Evolutionary conservation across 208 protist species (phyloP), one percentile per base, ranked within the genome.

Genomic region (Crithidia fasciculata): DNA sequence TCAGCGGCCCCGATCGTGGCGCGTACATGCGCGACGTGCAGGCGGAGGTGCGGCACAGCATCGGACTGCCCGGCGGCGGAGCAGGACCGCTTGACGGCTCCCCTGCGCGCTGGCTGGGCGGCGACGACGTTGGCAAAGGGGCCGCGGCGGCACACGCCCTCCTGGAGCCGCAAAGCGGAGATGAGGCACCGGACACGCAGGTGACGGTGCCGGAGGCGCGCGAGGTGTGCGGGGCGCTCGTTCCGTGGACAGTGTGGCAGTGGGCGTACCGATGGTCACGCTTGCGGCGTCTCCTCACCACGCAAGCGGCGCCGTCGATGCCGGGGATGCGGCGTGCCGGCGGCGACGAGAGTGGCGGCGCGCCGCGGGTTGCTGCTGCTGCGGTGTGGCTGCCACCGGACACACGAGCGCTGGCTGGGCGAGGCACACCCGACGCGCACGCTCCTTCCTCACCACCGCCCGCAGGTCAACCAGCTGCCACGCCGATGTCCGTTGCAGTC

Each of bases 221-320:
- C 19, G 84, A 89, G 74, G 64, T 87, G 28, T 85, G 85, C 49
- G 81, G 81, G 18, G 13, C 44, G 8, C 18, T 59, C n/a, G 78
- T 96, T 49, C 86, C 91, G 50, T 96, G 91, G 91, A 93, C 82
- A n/a, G 28, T 96, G 16, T 96, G 91, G 91, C 91, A 96, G 59
- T 96, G 91, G 91, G 87, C 84, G 4, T 88, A 89, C 74, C 84
- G 87, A 50, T 96, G 92, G 92, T 59, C 68, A 37, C 56, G 55
- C 10, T 50, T 95, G 53, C 62, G 41, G 9, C 76, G 52, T 7
- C 69, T 73, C 28, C 54, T 75, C 43, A 59, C 45, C 41, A 4
- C 37, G 19, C 49, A 28, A 52, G 40, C 5, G 55, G 28, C n/a
- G 28, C 18, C 47, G 3, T 28, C 55, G n/a, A 36, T 16, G 15